Conservation (phyloP, 2,329 filamentous ascomycete genomes). For the Colletotrichum brevisporum region DNA sequence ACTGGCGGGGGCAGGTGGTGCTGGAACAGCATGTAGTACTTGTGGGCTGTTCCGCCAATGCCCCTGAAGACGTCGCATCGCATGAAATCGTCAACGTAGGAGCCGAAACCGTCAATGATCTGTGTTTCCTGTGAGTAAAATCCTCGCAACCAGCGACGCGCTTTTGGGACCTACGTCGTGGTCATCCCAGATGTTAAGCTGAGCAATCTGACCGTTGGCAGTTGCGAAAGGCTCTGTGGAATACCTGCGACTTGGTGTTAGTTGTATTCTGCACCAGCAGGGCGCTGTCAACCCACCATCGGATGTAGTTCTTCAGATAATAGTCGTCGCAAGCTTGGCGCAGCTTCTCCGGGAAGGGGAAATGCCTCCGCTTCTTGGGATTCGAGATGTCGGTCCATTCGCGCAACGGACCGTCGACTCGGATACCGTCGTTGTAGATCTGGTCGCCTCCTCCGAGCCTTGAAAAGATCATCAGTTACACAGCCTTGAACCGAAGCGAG, state of each 20-base stretch:
- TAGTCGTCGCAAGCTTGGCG: constrained; percentile 89
- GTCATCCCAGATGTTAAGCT: constrained; percentile 98
- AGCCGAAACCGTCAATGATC: constrained; percentile 93
- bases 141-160: too few relatives aligned
- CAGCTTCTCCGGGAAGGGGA: constrained; percentile 83
- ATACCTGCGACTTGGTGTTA: constrained; percentile 70
- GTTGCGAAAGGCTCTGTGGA: constrained; percentile 85
- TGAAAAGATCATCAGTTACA: constrained; percentile 59
- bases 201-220: constrained; percentile 92
- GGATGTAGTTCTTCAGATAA: constrained; percentile 91
- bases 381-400: constrained; percentile 89
- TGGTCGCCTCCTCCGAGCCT: constrained; percentile 90
- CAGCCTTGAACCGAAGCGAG: background rate
- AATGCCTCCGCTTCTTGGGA: constrained; percentile 83
- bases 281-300: constrained; percentile 65
- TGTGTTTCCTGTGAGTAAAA: constrained; percentile 57
- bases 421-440: constrained; percentile 95
- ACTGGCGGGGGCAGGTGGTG: constrained; percentile 89
- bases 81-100: constrained; percentile 96
- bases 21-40: constrained; percentile 98
- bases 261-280: constrained; percentile 55
- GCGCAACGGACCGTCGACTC: constrained; percentile 85
- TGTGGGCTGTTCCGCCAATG: constrained; percentile 92
- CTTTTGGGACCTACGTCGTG: constrained; percentile 72
- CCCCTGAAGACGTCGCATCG: constrained; percentile 91